Evolutionary conservation across 2,329 filamentous ascomycete species (phyloP), one percentile per base, ranked within the genome.

Genomic region (Aphanoascus verrucosus): DNA sequence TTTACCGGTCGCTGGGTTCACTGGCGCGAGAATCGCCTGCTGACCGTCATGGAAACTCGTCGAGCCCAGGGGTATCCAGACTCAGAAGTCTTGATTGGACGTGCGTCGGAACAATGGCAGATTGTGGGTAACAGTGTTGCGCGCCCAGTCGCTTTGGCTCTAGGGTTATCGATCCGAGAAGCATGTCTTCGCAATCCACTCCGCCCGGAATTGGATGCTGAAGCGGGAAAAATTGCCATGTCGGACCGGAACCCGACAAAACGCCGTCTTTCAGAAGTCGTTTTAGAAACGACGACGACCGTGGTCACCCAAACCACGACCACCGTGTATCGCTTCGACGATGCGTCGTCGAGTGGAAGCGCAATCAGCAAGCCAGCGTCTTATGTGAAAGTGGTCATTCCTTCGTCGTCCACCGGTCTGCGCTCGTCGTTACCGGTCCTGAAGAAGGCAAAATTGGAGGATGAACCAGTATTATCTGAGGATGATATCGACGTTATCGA

Each of bases 51-150:
- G 70, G 88, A 93, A 65, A 78, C 75, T 0, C 70, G 84, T 1
- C 72, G 85, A 1, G 83, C 82, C 0, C 87, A 93, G 64, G 84
- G 85, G 0, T 81, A 85, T 40, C 80, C 74, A 0, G 85, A 91
- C 53, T 58, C 81, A 5, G 87, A 91, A 54, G 76, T 90, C 0
- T 65, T 94, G 0, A 65, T 90, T 0, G 86, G 86, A 0, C 61
- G 52, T 0, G 65, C 75, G 0, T 8, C 37, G 0, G 70, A 81
- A 1, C 83, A 87, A 62, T 82, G 79, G 70, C 78, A 75, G 52
- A 79, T 87, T 17, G 73, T 90, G 0, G 88, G 88, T 0, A 94
- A 94, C 65, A 86, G 83, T 28, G 87, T 94, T 0, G 80, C 86
- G 2, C 72, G 86, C 7, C 78, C 80, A 20, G 78, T 87, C 1